Evolutionary conservation across 129 eudicot genomes (phyloP).

Genomic region (Artemisia argyi): DNA sequence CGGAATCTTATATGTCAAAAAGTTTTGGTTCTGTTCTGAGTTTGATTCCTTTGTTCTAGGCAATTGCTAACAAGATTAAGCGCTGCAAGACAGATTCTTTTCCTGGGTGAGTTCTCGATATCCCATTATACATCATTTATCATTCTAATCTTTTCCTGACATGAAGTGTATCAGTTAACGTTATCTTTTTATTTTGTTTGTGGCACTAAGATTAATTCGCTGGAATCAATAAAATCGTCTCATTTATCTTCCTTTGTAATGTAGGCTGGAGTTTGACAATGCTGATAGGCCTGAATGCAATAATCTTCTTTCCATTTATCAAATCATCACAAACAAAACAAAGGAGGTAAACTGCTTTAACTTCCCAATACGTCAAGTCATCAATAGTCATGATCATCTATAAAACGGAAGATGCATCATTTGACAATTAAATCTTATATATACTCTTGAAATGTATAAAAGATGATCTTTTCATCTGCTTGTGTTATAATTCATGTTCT

Average conservation of each 20-base stretch:
- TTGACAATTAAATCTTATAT: not conserved
- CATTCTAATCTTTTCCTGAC: not conserved
- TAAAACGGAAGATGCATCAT: not conserved
- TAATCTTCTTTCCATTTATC: conserved; percentile 90
- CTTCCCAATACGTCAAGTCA: not conserved
- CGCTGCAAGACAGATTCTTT: conserved; percentile 99
- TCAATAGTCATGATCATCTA: not conserved
- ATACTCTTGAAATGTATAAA: not conserved
- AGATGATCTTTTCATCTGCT: not conserved
- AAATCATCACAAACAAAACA: conserved; percentile 76
- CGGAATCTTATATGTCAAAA: not conserved
- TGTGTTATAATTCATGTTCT: not conserved
- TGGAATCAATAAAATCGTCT: conserved; percentile 7
- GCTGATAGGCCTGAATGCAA: conserved; percentile 92
- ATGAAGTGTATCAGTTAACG: not conserved
- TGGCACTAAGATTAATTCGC: conserved; percentile 6
- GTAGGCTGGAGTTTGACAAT: conserved; percentile 92
- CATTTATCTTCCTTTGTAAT: conserved; percentile 14
- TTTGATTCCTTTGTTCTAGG: conserved; percentile 40
- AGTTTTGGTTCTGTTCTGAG: not conserved
- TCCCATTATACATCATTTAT: not conserved
- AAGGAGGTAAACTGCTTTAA: conserved; percentile 64
- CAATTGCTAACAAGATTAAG: conserved; percentile 87
- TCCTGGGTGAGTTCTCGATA: conserved; percentile 57
- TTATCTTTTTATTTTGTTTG: conserved; percentile 3